Percentiles rank a stretch among this genome's conserved stretches.
phyloP scores from a whole-genome alignment of 1,284 basidiomycete genomes.

The Irpex rosettiformis region DNA sequence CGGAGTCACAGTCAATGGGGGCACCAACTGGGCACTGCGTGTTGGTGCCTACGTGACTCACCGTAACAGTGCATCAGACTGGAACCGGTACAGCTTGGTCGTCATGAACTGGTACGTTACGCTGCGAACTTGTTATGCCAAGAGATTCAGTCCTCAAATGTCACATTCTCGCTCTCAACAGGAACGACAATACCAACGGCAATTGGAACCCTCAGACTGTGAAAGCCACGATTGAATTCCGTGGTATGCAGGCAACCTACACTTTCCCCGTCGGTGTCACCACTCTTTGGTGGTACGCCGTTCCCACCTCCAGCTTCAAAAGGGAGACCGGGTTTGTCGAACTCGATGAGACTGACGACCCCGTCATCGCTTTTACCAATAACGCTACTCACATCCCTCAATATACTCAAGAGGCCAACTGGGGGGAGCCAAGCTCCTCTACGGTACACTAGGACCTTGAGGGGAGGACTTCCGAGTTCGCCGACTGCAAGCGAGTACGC shows the following conservation, averaged over 20 bases:
- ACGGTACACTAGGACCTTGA: not conserved
- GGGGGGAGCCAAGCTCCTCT: not conserved
- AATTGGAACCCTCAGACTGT: slow-evolving; percentile 63
- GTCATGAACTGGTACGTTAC: slow-evolving; percentile 52
- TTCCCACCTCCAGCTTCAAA: slow-evolving; percentile 11
- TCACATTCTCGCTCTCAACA: slow-evolving; percentile 8
- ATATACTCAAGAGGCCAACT: not conserved
- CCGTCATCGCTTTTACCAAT: not conserved
- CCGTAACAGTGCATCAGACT: slow-evolving; percentile 51
- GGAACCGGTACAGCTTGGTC: slow-evolving; percentile 63
- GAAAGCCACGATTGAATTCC: slow-evolving; percentile 64
- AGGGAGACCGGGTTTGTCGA: not conserved
- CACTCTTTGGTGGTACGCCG: slow-evolving; percentile 44
- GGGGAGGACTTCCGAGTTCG: not conserved
- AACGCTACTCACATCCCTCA: not conserved
- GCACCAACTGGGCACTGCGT: slow-evolving; percentile 51
- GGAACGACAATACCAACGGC: slow-evolving; percentile 49
- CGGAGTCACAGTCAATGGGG: slow-evolving; percentile 56
- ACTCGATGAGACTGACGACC: slow-evolving; percentile 1
- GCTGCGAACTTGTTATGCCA: slow-evolving; percentile 2
- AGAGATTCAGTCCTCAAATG: too few species aligned
- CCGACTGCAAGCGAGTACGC: too few species aligned
- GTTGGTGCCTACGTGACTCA: slow-evolving; percentile 65
- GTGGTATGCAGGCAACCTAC: slow-evolving; percentile 61
- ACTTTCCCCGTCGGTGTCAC: slow-evolving; percentile 66